Evolutionary conservation across 148 eudicot species (phyloP).

Genomic region (Nepenthes gracilis): DNA sequence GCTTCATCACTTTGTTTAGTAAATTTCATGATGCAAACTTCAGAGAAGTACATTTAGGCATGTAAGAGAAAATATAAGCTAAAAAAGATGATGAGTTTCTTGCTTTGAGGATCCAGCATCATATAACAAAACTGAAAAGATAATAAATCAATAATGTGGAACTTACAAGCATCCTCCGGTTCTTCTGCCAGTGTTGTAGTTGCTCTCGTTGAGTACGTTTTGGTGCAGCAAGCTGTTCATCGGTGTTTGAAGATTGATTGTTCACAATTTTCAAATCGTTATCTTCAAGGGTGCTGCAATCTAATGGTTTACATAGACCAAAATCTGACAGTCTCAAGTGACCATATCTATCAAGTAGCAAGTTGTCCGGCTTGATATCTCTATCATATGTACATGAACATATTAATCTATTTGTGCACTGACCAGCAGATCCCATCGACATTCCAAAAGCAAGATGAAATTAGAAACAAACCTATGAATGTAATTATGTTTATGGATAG

Average conservation of each 20-base stretch:
- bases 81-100: too few species aligned
- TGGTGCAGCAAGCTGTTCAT: slow-evolving; percentile 5
- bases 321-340: slow-evolving; percentile 30
- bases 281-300: slow-evolving; percentile 20
- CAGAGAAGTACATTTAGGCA: too few species aligned
- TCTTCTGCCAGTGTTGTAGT: slow-evolving; percentile 28
- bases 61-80: too few species aligned
- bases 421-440: too few species aligned
- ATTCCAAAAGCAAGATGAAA: not conserved
- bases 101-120: too few species aligned
- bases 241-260: not conserved
- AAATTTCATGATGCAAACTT: too few species aligned
- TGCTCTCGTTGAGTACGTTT: slow-evolving; percentile 28
- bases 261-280: slow-evolving; percentile 8
- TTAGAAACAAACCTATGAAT: slow-evolving; percentile 18
- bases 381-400: slow-evolving; percentile 4
- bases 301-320: slow-evolving; percentile 32
- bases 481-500: slow-evolving; percentile 29
- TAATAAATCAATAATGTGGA: too few species aligned
- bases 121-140: too few species aligned
- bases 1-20: too few species aligned
- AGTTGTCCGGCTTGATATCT: slow-evolving; percentile 35
- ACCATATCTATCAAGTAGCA: slow-evolving; percentile 26
- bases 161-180: slow-evolving; percentile 25
- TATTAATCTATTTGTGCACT: not conserved